Base-by-base conservation (phyloP, 169 alveolate genomes). In the Eimeria acervulina region DNA sequence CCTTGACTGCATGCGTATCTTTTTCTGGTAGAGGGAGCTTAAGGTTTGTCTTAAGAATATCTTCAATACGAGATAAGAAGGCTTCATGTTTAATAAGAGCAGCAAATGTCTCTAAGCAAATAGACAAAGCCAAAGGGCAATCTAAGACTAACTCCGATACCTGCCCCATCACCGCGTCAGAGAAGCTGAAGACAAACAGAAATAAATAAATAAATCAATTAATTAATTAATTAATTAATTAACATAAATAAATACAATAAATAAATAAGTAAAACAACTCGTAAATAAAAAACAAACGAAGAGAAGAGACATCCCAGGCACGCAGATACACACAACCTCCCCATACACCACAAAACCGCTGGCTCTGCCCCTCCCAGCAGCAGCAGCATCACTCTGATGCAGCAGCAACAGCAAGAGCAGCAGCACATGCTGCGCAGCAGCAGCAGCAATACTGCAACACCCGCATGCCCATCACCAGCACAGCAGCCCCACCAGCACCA, bases 1-100 rank as follows among this genome's bases (percentile, higher is more conserved):
- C 85, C 47, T 74, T 28, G 85, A 74, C 85, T 13, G 85, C 85
- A 31, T 33, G 85, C 15, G 36, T n/a, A 21, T 74, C 85, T 15
- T 17, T 19, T 15, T 74, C 85, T 23, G 85, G 85, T 28, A 74
- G 59, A 12, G 85, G 85, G 15, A 74, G 26, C 47, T 12, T 17
- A 17, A 74, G n/a, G 55, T 52, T n/a, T n/a, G 28, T 74, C 15
- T n/a, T 36, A 28, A 17, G 15, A n/a, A 74, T 15, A 15, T 74
- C n/a, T 31, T 23, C 28, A 44, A 15, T 28, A 17, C 23, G 26
- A 26, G 44, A 26, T 26, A 52, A 26, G 36, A 19, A 17, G 28
- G 13, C 17, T 17, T 15, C 31, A n/a, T n/a, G n/a, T n/a, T n/a
- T n/a, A n/a, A 55, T 55, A 17, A 33, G 59, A 21, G 85, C 21